Evolutionary conservation across 805 yeast genomes (phyloP).

Genomic region (Candida nonsorbophila): DNA sequence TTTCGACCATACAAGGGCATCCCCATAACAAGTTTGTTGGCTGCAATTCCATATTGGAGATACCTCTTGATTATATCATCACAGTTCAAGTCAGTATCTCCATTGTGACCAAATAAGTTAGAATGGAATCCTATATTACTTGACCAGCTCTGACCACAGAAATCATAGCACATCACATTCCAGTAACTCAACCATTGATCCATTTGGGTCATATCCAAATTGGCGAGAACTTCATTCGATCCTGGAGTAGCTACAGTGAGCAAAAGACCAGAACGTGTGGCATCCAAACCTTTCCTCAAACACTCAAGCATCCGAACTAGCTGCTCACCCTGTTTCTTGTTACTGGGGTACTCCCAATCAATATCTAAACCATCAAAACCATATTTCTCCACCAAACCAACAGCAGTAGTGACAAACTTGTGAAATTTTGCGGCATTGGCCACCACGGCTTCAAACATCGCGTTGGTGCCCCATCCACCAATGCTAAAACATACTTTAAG

Average conservation of each 20-base stretch:
- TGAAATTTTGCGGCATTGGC: constrained; percentile 19
- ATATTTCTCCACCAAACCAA: constrained; percentile 42
- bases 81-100: constrained; percentile 39
- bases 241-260: constrained; percentile 80
- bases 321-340: constrained; percentile 36
- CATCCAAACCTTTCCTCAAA: constrained; percentile 36
- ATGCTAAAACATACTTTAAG: constrained; percentile 65
- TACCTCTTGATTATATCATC: constrained; percentile 45
- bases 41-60: constrained; percentile 33
- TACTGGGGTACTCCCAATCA: constrained; percentile 89
- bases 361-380: constrained; percentile 89
- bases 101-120: constrained; percentile 46
- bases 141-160: constrained; percentile 70
- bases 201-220: constrained; percentile 48
- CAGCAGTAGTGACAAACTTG: constrained; percentile 46
- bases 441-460: constrained; percentile 30
- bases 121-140: constrained; percentile 59
- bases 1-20: constrained; percentile 79
- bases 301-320: constrained; percentile 39
- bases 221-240: constrained; percentile 38
- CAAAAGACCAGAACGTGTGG: constrained; percentile 25
- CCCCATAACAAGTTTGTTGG: constrained; percentile 64
- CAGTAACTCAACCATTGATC: constrained; percentile 58
- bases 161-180: constrained; percentile 93
- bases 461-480: constrained; percentile 71